Base-by-base conservation (phyloP, 371 early-diverging fungal genomes). In the Mortierella sp. region DNA sequence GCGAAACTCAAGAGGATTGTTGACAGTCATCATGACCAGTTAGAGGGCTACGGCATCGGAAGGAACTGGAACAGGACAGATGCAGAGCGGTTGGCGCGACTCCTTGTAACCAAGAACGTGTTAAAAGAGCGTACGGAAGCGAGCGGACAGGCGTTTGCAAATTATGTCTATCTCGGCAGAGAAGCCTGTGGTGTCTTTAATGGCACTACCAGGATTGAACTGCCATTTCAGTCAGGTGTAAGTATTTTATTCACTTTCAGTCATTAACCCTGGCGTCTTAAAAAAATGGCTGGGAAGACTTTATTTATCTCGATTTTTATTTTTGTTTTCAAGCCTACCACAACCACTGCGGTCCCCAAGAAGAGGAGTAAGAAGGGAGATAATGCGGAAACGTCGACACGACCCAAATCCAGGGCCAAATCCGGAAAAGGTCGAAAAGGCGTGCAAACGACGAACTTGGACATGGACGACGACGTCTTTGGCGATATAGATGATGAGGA, bases 41-140 rank as follows among this genome's bases (percentile, higher is more conserved):
- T 92, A 6, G 64, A 78, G 5, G 83, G 84, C 1, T 88, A 86
- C 67, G 94, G 95, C 0, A 69, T 71, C 21, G 95, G 95, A 26
- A 88, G 81, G 59, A 56, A 53, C 28, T 70, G 84, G 42, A 60
- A 62, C n/a, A 83, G 84, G 43, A 75, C 81, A 0, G 92, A 91
- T 30, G 72, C 86, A 1, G 94, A 93, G 64, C 83, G 93, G 12
- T 61, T 94, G 15, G 85, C 87, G 44, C 90, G 88, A 27, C 71
- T 84, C 23, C 71, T 96, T 64, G 82, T 89, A 3, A 54, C 84
- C 21, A 75, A 86, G 44, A 85, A 89, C 39, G 76, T 88, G 12
- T 64, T 95, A 0, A 79, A 71, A 23, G 94, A 95, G 65, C 79
- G 80, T 27, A 79, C 82, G 44, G 87, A 86, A 52, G 47, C 75